A percentile compares a stretch with the other conserved stretches of the same genome.
Conservation (phyloP, 2,329 filamentous ascomycete species). For the Pseudocercospora musae region DNA sequence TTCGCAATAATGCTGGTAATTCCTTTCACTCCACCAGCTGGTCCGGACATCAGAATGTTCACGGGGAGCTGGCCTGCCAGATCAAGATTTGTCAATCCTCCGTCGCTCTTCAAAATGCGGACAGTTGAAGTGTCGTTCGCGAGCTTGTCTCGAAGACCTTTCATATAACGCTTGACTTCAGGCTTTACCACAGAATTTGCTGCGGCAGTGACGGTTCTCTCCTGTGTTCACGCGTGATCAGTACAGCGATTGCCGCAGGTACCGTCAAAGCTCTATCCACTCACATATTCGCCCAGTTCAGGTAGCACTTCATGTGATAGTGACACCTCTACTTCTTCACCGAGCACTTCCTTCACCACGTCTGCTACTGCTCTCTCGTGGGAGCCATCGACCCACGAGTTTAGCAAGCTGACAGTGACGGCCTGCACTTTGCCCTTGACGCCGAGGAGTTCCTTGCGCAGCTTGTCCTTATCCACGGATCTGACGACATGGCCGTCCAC, state of each 20-base stretch:
- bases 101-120: slow-evolving; percentile 29
- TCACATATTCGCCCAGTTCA: slow-evolving; percentile 27
- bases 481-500: slow-evolving; percentile 25
- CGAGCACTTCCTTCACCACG: slow-evolving; percentile 26
- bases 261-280: not conserved
- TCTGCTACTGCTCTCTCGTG: slow-evolving; percentile 27
- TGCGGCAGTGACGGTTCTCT: slow-evolving; percentile 27
- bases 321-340: slow-evolving; percentile 26
- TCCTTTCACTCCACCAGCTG: slow-evolving; percentile 28
- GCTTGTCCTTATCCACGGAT: slow-evolving; percentile 24
- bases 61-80: slow-evolving; percentile 26
- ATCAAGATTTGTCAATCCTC: slow-evolving; percentile 27
- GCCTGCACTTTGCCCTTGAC: slow-evolving; percentile 30
- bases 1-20: slow-evolving; percentile 30
- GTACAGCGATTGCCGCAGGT: not conserved
- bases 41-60: slow-evolving; percentile 30
- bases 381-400: slow-evolving; percentile 28
- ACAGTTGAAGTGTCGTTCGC: slow-evolving; percentile 24
- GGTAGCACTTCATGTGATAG: slow-evolving; percentile 27
- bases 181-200: slow-evolving; percentile 30
- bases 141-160: slow-evolving; percentile 26
- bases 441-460: slow-evolving; percentile 24
- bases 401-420: slow-evolving; percentile 28
- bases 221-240: not conserved
- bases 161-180: slow-evolving; percentile 28